Percentiles rank a stretch among this genome's conserved stretches.
phyloP scores from a whole-genome alignment of 495 filamentous ascomycete species.

The Aspergillus cavernicola region DNA sequence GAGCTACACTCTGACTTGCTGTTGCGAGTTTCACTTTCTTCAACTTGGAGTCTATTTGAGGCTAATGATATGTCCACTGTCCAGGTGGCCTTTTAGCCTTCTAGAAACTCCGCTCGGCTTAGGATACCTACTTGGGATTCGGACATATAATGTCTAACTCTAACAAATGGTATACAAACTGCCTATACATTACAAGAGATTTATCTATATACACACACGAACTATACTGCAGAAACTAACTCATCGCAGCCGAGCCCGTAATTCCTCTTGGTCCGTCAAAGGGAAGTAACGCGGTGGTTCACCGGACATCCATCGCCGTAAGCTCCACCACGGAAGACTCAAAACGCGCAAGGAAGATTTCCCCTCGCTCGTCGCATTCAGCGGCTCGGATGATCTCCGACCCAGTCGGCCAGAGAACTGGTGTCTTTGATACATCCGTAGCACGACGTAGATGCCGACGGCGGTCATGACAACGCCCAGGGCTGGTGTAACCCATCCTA shows the following conservation, averaged over 20 bases:
- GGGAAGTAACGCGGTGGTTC: slow-evolving; percentile 29
- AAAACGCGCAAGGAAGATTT: slow-evolving; percentile 10
- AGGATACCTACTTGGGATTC: not conserved
- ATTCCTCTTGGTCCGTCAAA: slow-evolving; percentile 22
- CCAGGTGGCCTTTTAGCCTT: too few species aligned
- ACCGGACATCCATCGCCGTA: slow-evolving; percentile 27
- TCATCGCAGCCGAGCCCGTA: not conserved
- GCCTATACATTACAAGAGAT: not conserved
- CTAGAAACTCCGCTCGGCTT: not conserved
- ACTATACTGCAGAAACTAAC: not conserved
- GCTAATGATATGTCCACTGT: too few species aligned
- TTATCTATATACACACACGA: not conserved
- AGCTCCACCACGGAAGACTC: slow-evolving; percentile 35
- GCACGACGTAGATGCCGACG: slow-evolving; percentile 9
- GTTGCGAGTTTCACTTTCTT: too few species aligned
- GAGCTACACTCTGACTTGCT: too few species aligned
- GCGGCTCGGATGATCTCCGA: slow-evolving; percentile 22
- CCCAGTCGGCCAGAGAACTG: slow-evolving; percentile 1
- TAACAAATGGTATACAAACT: too few species aligned
- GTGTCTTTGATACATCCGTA: slow-evolving; percentile 15
- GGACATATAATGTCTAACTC: too few species aligned
- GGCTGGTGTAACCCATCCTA: slow-evolving; percentile 13
- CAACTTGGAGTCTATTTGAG: too few species aligned
- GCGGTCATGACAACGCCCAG: slow-evolving; percentile 9
- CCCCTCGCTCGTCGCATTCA: slow-evolving; percentile 21